Base-by-base conservation (phyloP, 208 protist species). In the Trypanosoma cruzi region DNA sequence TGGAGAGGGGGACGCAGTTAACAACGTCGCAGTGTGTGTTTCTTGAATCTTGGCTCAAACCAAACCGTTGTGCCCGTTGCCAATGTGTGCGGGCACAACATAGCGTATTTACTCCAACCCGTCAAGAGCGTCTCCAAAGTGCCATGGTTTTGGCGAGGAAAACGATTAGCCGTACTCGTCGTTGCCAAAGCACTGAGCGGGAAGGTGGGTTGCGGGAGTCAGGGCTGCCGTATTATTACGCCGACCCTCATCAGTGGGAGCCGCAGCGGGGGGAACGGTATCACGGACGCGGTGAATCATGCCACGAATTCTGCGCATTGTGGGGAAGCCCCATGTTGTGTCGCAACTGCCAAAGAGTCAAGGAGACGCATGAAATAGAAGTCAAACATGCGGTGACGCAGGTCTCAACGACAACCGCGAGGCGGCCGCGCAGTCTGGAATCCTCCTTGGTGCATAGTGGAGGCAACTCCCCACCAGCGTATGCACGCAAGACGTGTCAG, bases 311-410 rank as follows among this genome's bases (percentile, higher is more conserved):
- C 50, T 44, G 49, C 22, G 20, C 2, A 11, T 61, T 37, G 0
- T 73, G 68, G 68, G 68, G 68, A 28, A 73, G 66, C 24, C 40
- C 59, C 48, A 22, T 18, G 28, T 10, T 73, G 16, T 73, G 68
- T 50, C 32, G 20, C 28, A 31, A 32, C 16, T 73, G 68, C 32
- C 53, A 57, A 2, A 31, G 31, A 34, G 8, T n/a, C n/a, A 58
- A 42, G 29, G 48, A 55, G 10, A 26, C 22, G 16, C 68, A 73
- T 26, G 0, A 29, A 24, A 18, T 26, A 40, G 44, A 67, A 16
- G 59, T 32, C 6, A 31, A 46, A 20, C 40, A 4, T 20, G 8
- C 44, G 36, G 40, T 55, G 14, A 26, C 26, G 16, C 20, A 20
- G 16, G 5, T 11, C 8, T 58, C 20, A 54, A 29, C 24, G n/a